Evolutionary conservation across 345 rosid species (phyloP).

Genomic region (Nephelium lappaceum): DNA sequence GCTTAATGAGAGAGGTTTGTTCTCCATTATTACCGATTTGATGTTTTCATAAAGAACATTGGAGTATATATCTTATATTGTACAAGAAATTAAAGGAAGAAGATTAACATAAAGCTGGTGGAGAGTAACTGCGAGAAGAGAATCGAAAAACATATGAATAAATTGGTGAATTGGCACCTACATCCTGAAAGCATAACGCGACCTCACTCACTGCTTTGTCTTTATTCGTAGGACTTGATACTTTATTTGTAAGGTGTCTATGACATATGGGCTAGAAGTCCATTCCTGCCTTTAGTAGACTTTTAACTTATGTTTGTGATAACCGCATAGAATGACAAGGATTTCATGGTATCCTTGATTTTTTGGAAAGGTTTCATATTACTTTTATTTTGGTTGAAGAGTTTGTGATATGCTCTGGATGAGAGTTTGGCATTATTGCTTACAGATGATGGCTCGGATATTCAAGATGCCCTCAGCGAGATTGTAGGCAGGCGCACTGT

Average conservation of each 20-base stretch:
- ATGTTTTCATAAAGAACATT: background rate
- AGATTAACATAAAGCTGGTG: background rate
- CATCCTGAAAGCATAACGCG: background rate
- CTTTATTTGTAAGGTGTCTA: background rate
- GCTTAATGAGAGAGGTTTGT: constrained; percentile 84
- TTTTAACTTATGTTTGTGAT: background rate
- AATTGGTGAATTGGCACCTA: background rate
- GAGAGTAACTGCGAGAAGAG: background rate
- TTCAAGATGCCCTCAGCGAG: constrained; percentile 72
- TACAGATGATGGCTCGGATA: constrained; percentile 70
- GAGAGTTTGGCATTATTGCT: constrained; percentile 12
- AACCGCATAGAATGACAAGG: background rate
- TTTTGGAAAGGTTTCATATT: background rate
- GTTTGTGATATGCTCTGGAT: background rate
- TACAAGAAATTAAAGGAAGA: background rate
- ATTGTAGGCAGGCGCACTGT: constrained; percentile 76
- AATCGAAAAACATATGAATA: background rate
- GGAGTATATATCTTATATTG: background rate
- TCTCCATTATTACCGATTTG: constrained; percentile 7
- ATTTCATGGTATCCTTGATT: constrained; percentile 1
- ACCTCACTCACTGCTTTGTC: background rate
- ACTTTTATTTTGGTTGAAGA: background rate
- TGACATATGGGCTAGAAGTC: background rate
- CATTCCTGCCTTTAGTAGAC: background rate
- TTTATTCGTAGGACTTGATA: background rate